A percentile compares a stretch with the other conserved stretches of the same genome.
Conservation (phyloP, 768 basidiomycete genomes). For the Lentinus tigrinus region DNA sequence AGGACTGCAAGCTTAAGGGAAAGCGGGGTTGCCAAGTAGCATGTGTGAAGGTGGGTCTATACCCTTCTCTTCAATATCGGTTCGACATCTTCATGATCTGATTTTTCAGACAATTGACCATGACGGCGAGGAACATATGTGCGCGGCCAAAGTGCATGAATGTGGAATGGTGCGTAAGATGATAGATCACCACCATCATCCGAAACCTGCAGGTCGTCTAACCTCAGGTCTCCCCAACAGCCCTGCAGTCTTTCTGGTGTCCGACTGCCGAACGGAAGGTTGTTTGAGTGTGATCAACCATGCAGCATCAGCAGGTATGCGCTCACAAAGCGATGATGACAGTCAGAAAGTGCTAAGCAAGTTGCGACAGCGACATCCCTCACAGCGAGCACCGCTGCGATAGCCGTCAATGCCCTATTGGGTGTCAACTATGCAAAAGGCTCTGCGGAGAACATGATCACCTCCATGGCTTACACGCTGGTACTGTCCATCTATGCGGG, state of each 20-base stretch:
- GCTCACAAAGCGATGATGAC: neutral
- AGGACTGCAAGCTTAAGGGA: constrained; percentile 43
- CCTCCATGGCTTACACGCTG: constrained; percentile 46
- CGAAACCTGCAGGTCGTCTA: neutral
- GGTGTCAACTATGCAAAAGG: constrained; percentile 55
- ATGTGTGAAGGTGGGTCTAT: constrained; percentile 48
- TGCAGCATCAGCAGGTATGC: constrained; percentile 44
- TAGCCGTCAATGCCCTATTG: constrained; percentile 49
- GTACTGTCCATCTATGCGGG: constrained; percentile 57
- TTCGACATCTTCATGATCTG: no score
- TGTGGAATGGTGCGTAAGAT: constrained; percentile 47
- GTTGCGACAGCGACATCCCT: constrained; percentile 36
- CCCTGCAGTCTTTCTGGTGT: constrained; percentile 40
- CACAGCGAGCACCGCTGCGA: constrained; percentile 53
- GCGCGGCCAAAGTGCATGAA: constrained; percentile 50
- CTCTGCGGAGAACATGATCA: constrained; percentile 49
- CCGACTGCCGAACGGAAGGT: constrained; percentile 27
- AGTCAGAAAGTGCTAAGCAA: neutral
- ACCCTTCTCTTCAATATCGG: neutral
- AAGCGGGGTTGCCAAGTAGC: constrained; percentile 50
- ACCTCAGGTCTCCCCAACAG: constrained; percentile 26
- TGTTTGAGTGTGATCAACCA: constrained; percentile 40
- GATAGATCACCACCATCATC: no score
- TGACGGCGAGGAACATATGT: constrained; percentile 47
- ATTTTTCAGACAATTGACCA: constrained; percentile 45